phyloP scores from a whole-genome alignment of 805 yeast species.

The Candida maris region DNA sequence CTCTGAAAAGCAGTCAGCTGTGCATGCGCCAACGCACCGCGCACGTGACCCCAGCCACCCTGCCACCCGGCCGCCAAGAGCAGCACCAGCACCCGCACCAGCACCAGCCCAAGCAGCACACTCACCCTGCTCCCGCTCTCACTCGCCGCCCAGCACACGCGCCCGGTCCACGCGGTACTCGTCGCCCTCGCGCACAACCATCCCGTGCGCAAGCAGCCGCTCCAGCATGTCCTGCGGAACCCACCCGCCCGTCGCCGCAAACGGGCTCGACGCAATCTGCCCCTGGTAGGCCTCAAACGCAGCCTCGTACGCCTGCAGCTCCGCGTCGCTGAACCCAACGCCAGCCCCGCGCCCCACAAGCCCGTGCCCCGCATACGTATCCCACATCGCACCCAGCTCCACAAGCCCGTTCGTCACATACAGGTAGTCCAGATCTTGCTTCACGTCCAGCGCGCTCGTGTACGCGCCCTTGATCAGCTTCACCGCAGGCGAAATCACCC shows the following conservation, averaged over 20 bases:
- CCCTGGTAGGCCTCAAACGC: conserved; percentile 66
- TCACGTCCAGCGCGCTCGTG: conserved; percentile 55
- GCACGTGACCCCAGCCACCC: too few species aligned
- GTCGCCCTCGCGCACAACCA: conserved; percentile 53
- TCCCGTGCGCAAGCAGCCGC: conserved; percentile 61
- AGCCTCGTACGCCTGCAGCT: conserved; percentile 53
- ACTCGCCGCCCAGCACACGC: conserved; percentile 17
- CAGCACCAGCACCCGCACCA: too few species aligned
- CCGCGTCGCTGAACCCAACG: conserved; percentile 53
- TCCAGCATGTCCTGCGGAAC: conserved; percentile 91
- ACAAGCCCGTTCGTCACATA: conserved; percentile 63
- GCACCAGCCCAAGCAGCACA: too few species aligned
- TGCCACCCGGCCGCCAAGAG: too few species aligned
- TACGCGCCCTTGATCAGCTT: conserved; percentile 69
- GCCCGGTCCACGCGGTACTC: conserved; percentile 39
- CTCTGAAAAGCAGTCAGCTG: too few species aligned
- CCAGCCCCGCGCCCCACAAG: conserved; percentile 38
- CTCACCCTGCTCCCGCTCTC: too few species aligned
- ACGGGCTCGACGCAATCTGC: conserved; percentile 67
- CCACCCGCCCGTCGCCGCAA: conserved; percentile 92
- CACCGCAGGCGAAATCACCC: conserved; percentile 77
- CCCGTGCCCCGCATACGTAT: conserved; percentile 54
- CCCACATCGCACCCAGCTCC: conserved; percentile 69
- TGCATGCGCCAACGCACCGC: too few species aligned
- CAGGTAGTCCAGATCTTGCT: conserved; percentile 54